Percentiles rank a stretch among this genome's conserved stretches.
Evolutionary conservation across 345 rosid genomes (phyloP).

Genomic region (Eucalyptus melliodora): DNA sequence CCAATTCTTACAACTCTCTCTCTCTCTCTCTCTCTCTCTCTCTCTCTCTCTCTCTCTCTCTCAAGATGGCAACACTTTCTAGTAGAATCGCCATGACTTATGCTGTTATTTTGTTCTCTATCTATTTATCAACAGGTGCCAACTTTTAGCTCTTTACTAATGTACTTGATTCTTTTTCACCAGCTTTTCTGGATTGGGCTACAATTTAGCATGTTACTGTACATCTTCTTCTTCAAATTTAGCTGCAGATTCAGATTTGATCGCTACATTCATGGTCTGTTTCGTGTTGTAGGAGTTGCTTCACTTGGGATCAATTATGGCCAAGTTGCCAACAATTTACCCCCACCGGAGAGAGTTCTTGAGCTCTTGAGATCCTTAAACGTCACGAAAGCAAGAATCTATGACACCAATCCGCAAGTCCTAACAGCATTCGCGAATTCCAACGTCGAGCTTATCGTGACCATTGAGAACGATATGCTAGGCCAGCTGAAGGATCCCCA

Average conservation of each 20-base stretch:
- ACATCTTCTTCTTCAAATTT: background rate
- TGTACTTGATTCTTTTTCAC: background rate
- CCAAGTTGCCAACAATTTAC: conserved; percentile 76
- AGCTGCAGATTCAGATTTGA: background rate
- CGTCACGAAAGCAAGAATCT: conserved; percentile 65
- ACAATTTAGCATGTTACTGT: background rate
- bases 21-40: background rate
- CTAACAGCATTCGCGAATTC: conserved; percentile 69
- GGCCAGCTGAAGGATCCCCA: conserved; percentile 45
- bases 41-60: background rate
- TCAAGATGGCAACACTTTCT: background rate
- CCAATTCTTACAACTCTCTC: background rate
- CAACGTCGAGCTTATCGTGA: conserved; percentile 61
- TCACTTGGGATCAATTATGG: conserved; percentile 90
- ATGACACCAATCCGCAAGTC: conserved; percentile 78
- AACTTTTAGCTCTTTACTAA: background rate
- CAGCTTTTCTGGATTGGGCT: background rate
- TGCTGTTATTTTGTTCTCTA: background rate
- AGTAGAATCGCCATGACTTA: background rate
- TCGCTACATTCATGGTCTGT: background rate
- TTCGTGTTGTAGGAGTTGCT: conserved; percentile 6
- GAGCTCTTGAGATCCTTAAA: conserved; percentile 52
- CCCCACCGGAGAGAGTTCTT: conserved; percentile 54
- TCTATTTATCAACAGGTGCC: background rate
- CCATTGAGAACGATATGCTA: conserved; percentile 68